These are phyloP conservation scores for Fusarium multiceps DNA, from an alignment of 2,329 filamentous ascomycete species.

Conservation along the genomic window DNA sequence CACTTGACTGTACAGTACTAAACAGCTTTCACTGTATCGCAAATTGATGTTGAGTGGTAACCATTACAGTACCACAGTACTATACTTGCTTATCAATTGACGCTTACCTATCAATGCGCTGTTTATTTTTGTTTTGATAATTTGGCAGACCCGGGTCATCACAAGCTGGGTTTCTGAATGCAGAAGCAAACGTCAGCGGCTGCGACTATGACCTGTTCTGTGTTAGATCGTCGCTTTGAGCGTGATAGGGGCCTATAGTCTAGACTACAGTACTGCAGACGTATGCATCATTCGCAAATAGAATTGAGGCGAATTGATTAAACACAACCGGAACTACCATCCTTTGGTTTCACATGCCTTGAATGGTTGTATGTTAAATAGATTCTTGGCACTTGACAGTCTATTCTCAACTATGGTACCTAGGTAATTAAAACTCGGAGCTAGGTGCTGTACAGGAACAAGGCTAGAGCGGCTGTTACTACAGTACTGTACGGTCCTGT, in stretches of 20 bases:
- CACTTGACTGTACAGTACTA: not conserved
- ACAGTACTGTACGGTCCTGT: not conserved
- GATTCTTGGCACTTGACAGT: not conserved
- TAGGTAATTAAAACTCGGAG: not conserved
- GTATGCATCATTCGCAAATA: not conserved
- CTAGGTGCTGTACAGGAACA: not conserved
- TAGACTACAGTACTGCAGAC: not conserved
- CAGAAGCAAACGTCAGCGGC: slow-evolving; percentile 33
- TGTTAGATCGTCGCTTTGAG: slow-evolving; percentile 16
- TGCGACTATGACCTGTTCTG: slow-evolving; percentile 10
- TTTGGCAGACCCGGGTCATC: not conserved
- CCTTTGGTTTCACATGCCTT: not conserved
- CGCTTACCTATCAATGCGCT: not conserved
- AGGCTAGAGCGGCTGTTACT: not conserved
- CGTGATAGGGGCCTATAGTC: not conserved
- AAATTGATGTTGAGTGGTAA: not conserved
- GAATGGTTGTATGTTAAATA: not conserved
- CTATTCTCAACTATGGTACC: not conserved
- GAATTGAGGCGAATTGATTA: not conserved
- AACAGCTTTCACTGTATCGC: not conserved
- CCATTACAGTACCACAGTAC: not conserved
- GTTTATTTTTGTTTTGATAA: not conserved
- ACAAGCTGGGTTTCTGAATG: slow-evolving; percentile 8
- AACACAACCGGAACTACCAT: not conserved
- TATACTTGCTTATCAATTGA: not conserved